A percentile compares a stretch with the other conserved stretches of the same genome.
phyloP scores from a whole-genome alignment of 2,329 filamentous ascomycete species.

The Alternaria burnsii region DNA sequence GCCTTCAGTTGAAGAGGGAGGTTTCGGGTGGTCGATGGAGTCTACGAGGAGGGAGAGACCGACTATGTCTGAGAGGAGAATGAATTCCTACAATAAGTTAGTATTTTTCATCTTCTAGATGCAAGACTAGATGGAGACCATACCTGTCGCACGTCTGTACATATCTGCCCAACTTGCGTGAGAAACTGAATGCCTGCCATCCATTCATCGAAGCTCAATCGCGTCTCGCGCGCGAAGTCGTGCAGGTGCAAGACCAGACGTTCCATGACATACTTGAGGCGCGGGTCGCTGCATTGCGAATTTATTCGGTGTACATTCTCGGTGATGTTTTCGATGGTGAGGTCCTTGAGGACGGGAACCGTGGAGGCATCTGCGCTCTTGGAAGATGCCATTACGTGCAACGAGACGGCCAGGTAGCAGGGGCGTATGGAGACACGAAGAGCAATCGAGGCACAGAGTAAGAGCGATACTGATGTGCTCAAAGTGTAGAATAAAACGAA shows the following conservation, averaged over 20 bases:
- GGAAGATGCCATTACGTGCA: constrained; percentile 9
- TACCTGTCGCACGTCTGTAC: constrained; percentile 76
- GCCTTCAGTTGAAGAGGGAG: constrained; percentile 73
- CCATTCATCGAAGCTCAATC: constrained; percentile 80
- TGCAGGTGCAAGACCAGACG: constrained; percentile 79
- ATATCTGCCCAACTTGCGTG: constrained; percentile 76
- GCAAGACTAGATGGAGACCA: neutral
- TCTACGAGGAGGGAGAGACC: constrained; percentile 83
- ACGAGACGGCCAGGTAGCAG: neutral
- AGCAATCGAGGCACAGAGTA: neutral
- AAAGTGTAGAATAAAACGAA: neutral
- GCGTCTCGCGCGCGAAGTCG: constrained; percentile 81
- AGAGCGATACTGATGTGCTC: neutral
- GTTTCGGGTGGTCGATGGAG: constrained; percentile 84
- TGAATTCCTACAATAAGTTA: constrained; percentile 68
- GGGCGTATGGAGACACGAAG: neutral
- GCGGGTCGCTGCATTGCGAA: constrained; percentile 69
- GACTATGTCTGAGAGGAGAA: constrained; percentile 80
- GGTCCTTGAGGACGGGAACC: constrained; percentile 61
- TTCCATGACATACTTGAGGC: constrained; percentile 76
- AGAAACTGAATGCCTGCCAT: constrained; percentile 77
- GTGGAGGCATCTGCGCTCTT: constrained; percentile 9
- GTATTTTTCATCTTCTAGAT: neutral
- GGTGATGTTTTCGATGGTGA: constrained; percentile 83
- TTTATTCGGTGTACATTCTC: constrained; percentile 79